Base-by-base conservation (phyloP, 106 monocot species). In the Apostasia ramifera region DNA sequence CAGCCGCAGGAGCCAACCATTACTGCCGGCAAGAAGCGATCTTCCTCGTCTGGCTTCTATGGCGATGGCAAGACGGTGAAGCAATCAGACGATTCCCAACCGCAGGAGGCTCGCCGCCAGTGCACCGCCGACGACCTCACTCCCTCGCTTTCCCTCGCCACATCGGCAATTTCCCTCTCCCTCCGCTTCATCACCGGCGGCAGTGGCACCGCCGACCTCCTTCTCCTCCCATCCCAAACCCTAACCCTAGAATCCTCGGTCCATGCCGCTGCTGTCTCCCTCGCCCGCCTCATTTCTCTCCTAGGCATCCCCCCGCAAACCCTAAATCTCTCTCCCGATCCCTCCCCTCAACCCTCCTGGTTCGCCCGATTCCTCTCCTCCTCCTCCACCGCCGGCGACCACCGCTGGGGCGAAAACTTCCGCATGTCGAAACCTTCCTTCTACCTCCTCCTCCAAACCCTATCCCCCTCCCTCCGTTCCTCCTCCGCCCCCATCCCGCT, bases 371-470 rank as follows among this genome's bases (percentile, higher is more conserved):
- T 89, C 70, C 80, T 86, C 70, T 69, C 81, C 13, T 54, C 78
- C 43, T 75, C 82, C 66, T 10, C 81, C 38, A 59, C 75, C 58
- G 55, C 63, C 42, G 57, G 84, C 58, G 84, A 80, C 61, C 61
- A 71, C 44, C 76, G 62, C 44, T 91, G 83, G 83, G 48, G 63
- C 59, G 82, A 81, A 42, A 53, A 66, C 56, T 95, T 95, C 78
- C 83, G 81, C 66, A 78, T 95, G 78, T 85, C 88, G 42, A 72
- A 73, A 44, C 71, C 80, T 55, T 69, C 86, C 44, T 91, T 95
- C 80, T 73, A 76, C 47, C 81, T 78, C 59, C 91, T 92, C 74
- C 88, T 95, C 71, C 79, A 76, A 44, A 74, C 80, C 66, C 81
- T 88, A 26, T 42, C 77, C 14, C 86, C 85, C n/a, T 79, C 79